Evolutionary conservation across 306 rosid species (phyloP).

Genomic region (Acacia crassicarpa): DNA sequence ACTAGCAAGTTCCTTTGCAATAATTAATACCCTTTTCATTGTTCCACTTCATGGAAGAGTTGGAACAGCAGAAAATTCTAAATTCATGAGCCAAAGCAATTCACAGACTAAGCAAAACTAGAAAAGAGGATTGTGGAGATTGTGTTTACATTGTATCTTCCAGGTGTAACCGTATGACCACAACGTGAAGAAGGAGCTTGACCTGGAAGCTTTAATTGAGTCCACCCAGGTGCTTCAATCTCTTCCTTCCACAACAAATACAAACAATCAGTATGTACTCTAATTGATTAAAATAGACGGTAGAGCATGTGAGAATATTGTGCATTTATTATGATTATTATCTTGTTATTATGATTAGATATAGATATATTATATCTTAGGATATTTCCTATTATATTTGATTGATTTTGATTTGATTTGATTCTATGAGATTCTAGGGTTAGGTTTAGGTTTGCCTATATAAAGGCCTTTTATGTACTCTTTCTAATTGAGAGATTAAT

Average conservation of each 20-base stretch:
- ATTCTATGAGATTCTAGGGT: too few species aligned
- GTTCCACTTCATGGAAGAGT: constrained; percentile 12
- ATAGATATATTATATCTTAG: too few species aligned
- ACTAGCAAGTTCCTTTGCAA: background rate
- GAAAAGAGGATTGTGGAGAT: constrained; percentile 21
- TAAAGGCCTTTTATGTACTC: too few species aligned
- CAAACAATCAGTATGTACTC: constrained; percentile 36
- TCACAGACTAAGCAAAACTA: constrained; percentile 16
- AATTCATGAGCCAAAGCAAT: constrained; percentile 13
- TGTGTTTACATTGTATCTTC: constrained; percentile 80
- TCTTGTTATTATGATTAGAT: too few species aligned
- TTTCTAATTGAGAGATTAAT: too few species aligned
- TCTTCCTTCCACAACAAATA: constrained; percentile 84
- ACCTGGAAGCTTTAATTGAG: constrained; percentile 97
- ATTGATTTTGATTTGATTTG: too few species aligned
- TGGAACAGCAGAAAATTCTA: constrained; percentile 2
- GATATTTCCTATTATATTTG: too few species aligned
- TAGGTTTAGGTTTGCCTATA: too few species aligned
- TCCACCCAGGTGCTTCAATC: constrained; percentile 94
- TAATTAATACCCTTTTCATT: constrained; percentile 6
- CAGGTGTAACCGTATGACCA: constrained; percentile 84
- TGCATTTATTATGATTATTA: too few species aligned
- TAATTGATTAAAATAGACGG: constrained; percentile 20
- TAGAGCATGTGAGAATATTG: too few species aligned
- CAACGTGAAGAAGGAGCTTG: constrained; percentile 96